These are phyloP conservation scores for Sugiyamaella mastotermitis DNA, from an alignment of 805 yeast species.

Conservation along the genomic window DNA sequence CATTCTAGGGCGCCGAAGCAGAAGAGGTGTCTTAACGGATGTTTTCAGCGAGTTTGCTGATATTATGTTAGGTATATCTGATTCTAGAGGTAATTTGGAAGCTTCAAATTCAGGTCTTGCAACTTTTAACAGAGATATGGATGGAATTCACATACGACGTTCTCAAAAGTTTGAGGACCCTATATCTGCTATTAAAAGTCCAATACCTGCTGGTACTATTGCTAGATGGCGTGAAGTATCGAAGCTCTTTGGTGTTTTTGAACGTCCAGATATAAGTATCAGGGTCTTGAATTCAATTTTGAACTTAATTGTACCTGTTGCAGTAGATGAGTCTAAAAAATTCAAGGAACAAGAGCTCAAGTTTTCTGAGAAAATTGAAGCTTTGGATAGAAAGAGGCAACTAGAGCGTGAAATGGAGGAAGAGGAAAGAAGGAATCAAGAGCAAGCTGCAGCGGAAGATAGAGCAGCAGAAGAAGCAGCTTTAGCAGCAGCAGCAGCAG, in stretches of 20 bases:
- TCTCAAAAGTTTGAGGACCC: conserved; percentile 13
- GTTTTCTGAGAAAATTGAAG: conserved; percentile 26
- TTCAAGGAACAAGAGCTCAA: conserved; percentile 32
- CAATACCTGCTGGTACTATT: conserved; percentile 39
- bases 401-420: conserved; percentile 14
- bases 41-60: no score
- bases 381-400: conserved; percentile 16
- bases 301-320: conserved; percentile 20
- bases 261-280: conserved; percentile 29
- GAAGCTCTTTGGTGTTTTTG: conserved; percentile 44
- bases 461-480: conserved; percentile 23
- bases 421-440: conserved; percentile 11
- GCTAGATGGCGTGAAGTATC: conserved; percentile 66
- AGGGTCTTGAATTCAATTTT: conserved; percentile 21
- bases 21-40: no score
- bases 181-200: conserved; percentile 6
- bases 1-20: no score
- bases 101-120: conserved; percentile 18
- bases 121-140: no score
- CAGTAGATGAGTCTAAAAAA: conserved; percentile 25
- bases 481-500: conserved; percentile 20
- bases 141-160: conserved; percentile 10
- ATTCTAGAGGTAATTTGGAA: conserved; percentile 4
- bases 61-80: no score
- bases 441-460: conserved; percentile 23